These are phyloP conservation scores for Lachancea fermentati DNA, from an alignment of 805 yeast species.

Conservation along the genomic window DNA sequence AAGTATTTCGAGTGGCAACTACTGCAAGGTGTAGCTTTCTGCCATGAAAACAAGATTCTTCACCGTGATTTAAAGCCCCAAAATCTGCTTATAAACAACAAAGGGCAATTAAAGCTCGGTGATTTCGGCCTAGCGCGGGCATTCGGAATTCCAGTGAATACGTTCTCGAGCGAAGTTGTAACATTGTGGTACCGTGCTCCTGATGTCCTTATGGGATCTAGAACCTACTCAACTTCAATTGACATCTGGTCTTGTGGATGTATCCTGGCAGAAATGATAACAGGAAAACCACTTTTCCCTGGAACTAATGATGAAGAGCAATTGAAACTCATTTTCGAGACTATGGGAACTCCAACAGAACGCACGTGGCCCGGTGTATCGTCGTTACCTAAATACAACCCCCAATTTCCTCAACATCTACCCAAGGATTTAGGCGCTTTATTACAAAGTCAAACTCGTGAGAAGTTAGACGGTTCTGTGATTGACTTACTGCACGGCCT, in stretches of 20 bases:
- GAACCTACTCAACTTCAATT: constrained; percentile 95
- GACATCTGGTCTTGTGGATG: constrained; percentile 99
- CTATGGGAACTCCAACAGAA: constrained; percentile 91
- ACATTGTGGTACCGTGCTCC: constrained; percentile 98
- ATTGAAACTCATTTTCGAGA: constrained; percentile 85
- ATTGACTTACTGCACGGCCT: constrained; percentile 33
- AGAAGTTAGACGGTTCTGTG: constrained; percentile 24
- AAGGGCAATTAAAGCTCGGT: constrained; percentile 85
- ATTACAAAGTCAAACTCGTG: constrained; percentile 27
- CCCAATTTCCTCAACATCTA: constrained; percentile 88
- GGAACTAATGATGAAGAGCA: constrained; percentile 98
- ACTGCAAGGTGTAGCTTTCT: constrained; percentile 83
- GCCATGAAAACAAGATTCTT: constrained; percentile 89
- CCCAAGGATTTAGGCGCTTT: constrained; percentile 52
- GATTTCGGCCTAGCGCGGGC: constrained; percentile 97
- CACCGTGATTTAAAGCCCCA: constrained; percentile 98
- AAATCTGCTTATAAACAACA: constrained; percentile 88
- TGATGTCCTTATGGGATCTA: constrained; percentile 90
- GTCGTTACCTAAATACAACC: constrained; percentile 85
- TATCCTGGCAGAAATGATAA: constrained; percentile 96
- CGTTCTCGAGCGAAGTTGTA: constrained; percentile 96
- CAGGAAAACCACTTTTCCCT: constrained; percentile 90
- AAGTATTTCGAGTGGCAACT: constrained; percentile 90
- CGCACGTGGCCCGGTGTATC: constrained; percentile 93
- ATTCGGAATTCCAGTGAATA: constrained; percentile 93